Base-by-base conservation (phyloP, 2,329 filamentous ascomycete genomes). In the Zasmidium cellare region DNA sequence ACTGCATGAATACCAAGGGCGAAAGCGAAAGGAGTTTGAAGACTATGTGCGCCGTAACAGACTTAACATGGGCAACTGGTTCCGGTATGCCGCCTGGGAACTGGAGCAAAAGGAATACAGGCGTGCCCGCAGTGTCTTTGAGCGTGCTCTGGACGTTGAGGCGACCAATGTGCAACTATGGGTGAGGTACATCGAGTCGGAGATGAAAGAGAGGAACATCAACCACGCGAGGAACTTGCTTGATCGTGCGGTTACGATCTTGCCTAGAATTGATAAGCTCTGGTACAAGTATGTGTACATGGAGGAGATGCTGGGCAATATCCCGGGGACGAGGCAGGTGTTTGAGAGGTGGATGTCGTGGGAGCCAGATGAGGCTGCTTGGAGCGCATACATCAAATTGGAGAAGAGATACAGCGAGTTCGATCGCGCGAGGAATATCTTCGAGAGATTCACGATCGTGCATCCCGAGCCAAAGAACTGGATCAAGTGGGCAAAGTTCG, bases 231-330 rank as follows among this genome's bases (percentile, higher is more conserved):
- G 94, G 58, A 99, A 99, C 73, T 77, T 99, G 52, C 84, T 99
- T 53, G 94, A 99, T 74, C 88, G 94, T 55, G 92, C 94, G n/a
- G 91, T 97, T 53, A 92, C 92, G 0, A 90, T 96, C 56, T 80
- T 97, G 41, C 94, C 94, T 3, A 83, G 94, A 57, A 85, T 97
- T 44, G 92, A 97, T 74, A 97, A 97, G 81, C 79, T 99, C 31
- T 99, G 94, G 94, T 99, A 96, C 80, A 97, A 97, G 75, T 99
- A 97, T 80, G 91, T 96, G 23, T 96, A 96, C 74, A 96, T 96
- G 89, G 93, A 97, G 79, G 94, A 99, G 82, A 97, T 93, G 77
- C 83, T 99, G 55, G 92, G 92, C 6, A 97, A 99, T 69, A 87
- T 99, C 50, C 87, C 92, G 2, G 94, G 93, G 35, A 96, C 92